Evolutionary conservation across 2,329 filamentous ascomycete species (phyloP), one percentile per base, ranked within the genome.

Genomic region (Diaporthe humulicola): DNA sequence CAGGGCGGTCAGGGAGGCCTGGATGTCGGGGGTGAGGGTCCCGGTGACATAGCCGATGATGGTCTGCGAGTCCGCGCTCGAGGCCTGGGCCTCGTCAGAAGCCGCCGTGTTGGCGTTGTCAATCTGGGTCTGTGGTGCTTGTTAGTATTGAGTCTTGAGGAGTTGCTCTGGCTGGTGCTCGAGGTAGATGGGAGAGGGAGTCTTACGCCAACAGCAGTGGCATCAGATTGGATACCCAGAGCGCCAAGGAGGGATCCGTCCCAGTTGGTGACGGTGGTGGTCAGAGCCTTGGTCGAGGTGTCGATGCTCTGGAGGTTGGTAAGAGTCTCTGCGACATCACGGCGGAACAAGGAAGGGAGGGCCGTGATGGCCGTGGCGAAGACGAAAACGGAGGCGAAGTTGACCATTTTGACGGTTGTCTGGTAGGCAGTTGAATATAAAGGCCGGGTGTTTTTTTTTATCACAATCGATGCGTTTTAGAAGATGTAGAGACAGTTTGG

Each of bases 261-360:
- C 74, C 74, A 75, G 10, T 64, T n/a, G n/a, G n/a, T 69, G 54
- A 75, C 64, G 2, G 74, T 54, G 45, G 36, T 57, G 8, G 74
- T 73, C 40, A 75, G 73, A n/a, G 70, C 33, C 30, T 42, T 30
- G 30, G 73, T 75, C 28, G 71, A 56, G n/a, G 52, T 5, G 52
- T 75, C 73, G 45, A 75, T 75, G 60, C 40, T 69, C 22, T 75
- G 25, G 33, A 75, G 73, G 42, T 75, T 75, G 45, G 60, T 60
- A n/a, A 75, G 60, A 30, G 71, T 66, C 40, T 52, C 60, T 12
- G 73, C 71, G 12, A 60, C 19, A 56, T 73, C 73, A 69, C 71
- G 70, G 10, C 61, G 70, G 60, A 67, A 52, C 30, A 58, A 8
- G 54, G 70, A 66, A 19, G 73, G 70, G 3, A 72, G 33, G 52